phyloP scores from a whole-genome alignment of 192 early-diverging fungal genomes.

The Phlyctochytrium bullatum region DNA sequence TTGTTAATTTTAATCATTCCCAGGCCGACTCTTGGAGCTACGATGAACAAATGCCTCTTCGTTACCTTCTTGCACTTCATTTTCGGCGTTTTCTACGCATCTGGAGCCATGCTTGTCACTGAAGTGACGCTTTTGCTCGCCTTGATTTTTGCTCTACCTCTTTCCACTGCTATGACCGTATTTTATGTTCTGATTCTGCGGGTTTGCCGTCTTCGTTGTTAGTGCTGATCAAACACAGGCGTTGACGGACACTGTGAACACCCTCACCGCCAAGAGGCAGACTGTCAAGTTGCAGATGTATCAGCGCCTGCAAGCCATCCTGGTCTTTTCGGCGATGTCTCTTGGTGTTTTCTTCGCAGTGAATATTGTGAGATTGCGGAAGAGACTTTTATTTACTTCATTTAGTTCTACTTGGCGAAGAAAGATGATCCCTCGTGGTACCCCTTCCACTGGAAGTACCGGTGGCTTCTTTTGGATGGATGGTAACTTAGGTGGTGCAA shows the following conservation, averaged over 20 bases:
- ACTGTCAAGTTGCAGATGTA: slow-evolving; percentile 92
- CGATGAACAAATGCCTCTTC: slow-evolving; percentile 83
- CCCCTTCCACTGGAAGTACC: slow-evolving; percentile 74
- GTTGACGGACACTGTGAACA: slow-evolving; percentile 71
- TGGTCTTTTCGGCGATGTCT: slow-evolving; percentile 72
- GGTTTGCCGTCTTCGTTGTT: slow-evolving; percentile 36
- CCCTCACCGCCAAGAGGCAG: slow-evolving; percentile 77
- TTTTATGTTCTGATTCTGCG: slow-evolving; percentile 95
- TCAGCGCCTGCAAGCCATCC: slow-evolving; percentile 71
- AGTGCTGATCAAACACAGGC: slow-evolving; percentile 6
- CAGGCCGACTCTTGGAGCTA: slow-evolving; percentile 81
- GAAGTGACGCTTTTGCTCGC: slow-evolving; percentile 67
- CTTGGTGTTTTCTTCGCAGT: slow-evolving; percentile 78
- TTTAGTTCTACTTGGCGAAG: slow-evolving; percentile 52
- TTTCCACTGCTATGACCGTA: slow-evolving; percentile 83
- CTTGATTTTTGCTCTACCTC: slow-evolving; percentile 78
- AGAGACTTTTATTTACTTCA: not conserved
- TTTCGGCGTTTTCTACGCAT: slow-evolving; percentile 83
- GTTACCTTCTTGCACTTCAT: slow-evolving; percentile 81
- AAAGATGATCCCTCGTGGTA: slow-evolving; percentile 64
- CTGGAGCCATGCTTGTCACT: slow-evolving; percentile 71
- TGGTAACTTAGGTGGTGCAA: slow-evolving; percentile 38
- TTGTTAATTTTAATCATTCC: not conserved
- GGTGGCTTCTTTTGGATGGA: slow-evolving; percentile 92
- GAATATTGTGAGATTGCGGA: slow-evolving; percentile 64